A percentile compares a stretch with the other conserved stretches of the same genome.
Conservation (phyloP, 2,329 filamentous ascomycete species). For the Hymenoscyphus linearis region DNA sequence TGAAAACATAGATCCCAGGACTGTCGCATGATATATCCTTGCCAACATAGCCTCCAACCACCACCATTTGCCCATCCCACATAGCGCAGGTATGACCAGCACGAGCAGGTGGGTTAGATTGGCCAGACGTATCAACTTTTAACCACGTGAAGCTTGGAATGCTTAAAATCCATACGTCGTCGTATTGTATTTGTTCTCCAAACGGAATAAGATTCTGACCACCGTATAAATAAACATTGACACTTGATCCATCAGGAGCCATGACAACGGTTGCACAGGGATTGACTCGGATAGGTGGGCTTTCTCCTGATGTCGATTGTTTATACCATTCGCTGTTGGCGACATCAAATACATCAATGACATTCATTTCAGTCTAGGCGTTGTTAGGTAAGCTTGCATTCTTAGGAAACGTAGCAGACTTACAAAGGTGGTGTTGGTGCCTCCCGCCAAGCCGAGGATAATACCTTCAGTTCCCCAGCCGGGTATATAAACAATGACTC, state of each 20-base stretch:
- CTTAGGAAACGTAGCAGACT: conserved; percentile 22
- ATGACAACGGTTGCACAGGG: conserved; percentile 65
- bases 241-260: conserved; percentile 66
- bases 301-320: conserved; percentile 60
- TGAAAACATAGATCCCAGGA: conserved; percentile 68
- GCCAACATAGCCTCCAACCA: conserved; percentile 65
- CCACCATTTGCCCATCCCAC: conserved; percentile 65
- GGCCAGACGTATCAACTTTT: conserved; percentile 49
- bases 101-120: conserved; percentile 53
- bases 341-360: conserved; percentile 74
- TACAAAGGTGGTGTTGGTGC: conserved; percentile 64
- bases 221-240: conserved; percentile 74
- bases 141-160: conserved; percentile 72
- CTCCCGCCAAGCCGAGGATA: conserved; percentile 66
- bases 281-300: conserved; percentile 62
- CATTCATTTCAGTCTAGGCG: conserved; percentile 54
- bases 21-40: conserved; percentile 56
- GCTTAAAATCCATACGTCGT: conserved; percentile 70
- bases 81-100: conserved; percentile 66
- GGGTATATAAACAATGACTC: conserved; percentile 66
- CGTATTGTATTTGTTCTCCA: conserved; percentile 53
- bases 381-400: conserved; percentile 32
- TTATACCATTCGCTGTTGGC: conserved; percentile 67
- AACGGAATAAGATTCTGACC: conserved; percentile 67
- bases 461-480: conserved; percentile 68